Percentiles rank a stretch among this genome's conserved stretches.
phyloP scores from a whole-genome alignment of 257 asterid genomes.

The Forsythia suspensa region DNA sequence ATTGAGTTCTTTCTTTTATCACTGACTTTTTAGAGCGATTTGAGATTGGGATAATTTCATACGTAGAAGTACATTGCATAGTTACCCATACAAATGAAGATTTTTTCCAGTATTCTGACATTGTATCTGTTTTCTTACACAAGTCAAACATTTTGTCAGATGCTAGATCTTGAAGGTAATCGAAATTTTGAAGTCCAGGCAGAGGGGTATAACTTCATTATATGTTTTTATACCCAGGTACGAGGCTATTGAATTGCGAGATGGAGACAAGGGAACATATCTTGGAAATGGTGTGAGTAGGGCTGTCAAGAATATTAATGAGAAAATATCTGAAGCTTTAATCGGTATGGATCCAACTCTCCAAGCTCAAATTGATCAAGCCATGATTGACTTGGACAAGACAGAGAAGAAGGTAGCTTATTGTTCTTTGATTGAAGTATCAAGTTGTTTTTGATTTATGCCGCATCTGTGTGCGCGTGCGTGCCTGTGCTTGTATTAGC shows the following conservation, averaged over 20 bases:
- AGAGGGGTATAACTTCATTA: conserved; percentile 5
- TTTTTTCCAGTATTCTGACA: conserved; percentile 17
- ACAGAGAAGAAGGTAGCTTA: conserved; percentile 84
- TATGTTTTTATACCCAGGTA: conserved; percentile 53
- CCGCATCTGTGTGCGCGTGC: neutral
- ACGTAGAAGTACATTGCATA: neutral
- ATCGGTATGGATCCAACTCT: conserved; percentile 99
- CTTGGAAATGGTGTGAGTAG: conserved; percentile 93
- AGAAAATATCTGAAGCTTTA: conserved; percentile 93
- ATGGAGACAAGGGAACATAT: conserved; percentile 89
- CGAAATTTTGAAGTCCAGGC: conserved; percentile 14
- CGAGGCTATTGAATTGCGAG: conserved; percentile 93
- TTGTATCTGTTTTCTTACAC: conserved; percentile 9
- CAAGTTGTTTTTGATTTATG: conserved; percentile 7
- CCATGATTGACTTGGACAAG: conserved; percentile 98
- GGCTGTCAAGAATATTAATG: conserved; percentile 92
- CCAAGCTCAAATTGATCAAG: conserved; percentile 97
- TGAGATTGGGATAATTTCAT: neutral
- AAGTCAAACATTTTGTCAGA: conserved; percentile 7
- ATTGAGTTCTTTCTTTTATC: neutral
- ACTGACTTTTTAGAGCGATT: neutral
- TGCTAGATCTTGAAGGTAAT: conserved; percentile 11
- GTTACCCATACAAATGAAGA: conserved; percentile 5
- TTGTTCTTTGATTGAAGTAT: neutral
- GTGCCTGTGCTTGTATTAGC: neutral